Percentiles rank a stretch among this genome's conserved stretches.
phyloP scores from a whole-genome alignment of 805 yeast species.

The Monosporozyma unispora region DNA sequence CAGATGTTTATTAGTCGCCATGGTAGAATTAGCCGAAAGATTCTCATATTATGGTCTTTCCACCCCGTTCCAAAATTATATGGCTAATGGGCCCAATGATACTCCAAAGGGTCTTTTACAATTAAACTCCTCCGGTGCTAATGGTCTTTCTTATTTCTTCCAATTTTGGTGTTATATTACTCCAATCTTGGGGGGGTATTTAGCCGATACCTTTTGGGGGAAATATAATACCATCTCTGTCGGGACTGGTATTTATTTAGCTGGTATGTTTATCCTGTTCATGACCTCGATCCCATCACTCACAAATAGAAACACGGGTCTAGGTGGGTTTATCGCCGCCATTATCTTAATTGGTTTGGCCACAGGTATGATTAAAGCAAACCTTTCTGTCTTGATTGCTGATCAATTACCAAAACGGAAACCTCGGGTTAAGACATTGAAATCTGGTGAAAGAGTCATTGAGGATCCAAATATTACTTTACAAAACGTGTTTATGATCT shows the following conservation, averaged over 20 bases:
- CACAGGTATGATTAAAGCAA: constrained; percentile 75
- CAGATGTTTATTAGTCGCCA: constrained; percentile 42
- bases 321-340: constrained; percentile 48
- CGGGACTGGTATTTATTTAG: constrained; percentile 49
- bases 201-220: constrained; percentile 70
- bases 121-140: constrained; percentile 54
- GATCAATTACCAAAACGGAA: constrained; percentile 58
- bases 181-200: constrained; percentile 67
- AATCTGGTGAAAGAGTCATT: constrained; percentile 59
- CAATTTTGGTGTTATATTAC: constrained; percentile 79
- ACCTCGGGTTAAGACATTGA: constrained; percentile 48
- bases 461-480: constrained; percentile 61
- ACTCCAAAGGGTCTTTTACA: constrained; percentile 47
- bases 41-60: constrained; percentile 73
- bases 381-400: constrained; percentile 61
- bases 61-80: constrained; percentile 71
- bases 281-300: constrained; percentile 57
- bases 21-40: constrained; percentile 75
- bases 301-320: constrained; percentile 42
- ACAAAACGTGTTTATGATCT: constrained; percentile 66
- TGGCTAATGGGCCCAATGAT: constrained; percentile 46
- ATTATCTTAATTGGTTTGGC: constrained; percentile 56
- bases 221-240: constrained; percentile 59
- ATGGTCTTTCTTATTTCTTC: constrained; percentile 64
- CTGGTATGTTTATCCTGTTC: constrained; percentile 56